A percentile compares a stretch with the other conserved stretches of the same genome.
Evolutionary conservation across 2,329 filamentous ascomycete species (phyloP).

Genomic region (Metarhizium album): DNA sequence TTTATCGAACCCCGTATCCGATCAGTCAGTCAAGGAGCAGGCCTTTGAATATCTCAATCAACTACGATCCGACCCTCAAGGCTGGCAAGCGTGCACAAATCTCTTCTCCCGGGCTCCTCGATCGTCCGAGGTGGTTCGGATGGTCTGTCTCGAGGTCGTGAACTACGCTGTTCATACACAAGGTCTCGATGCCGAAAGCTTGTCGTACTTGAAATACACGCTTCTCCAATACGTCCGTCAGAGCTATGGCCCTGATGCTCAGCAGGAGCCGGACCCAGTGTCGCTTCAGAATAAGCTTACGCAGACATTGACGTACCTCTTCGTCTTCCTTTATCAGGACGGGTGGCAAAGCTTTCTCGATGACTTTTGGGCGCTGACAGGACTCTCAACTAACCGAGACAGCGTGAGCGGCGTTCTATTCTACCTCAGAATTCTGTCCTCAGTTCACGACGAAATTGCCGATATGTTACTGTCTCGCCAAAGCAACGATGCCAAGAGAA

Average conservation of each 20-base stretch:
- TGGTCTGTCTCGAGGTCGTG: slow-evolving; percentile 84
- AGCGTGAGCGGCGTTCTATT: slow-evolving; percentile 70
- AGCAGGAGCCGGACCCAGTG: slow-evolving; percentile 55
- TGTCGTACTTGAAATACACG: slow-evolving; percentile 68
- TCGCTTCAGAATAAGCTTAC: slow-evolving; percentile 93
- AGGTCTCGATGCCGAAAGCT: slow-evolving; percentile 59
- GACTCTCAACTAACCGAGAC: slow-evolving; percentile 49
- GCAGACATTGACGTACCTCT: slow-evolving; percentile 89
- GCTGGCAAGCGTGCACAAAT: slow-evolving; percentile 80
- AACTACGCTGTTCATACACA: slow-evolving; percentile 83
- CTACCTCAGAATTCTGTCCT: slow-evolving; percentile 79
- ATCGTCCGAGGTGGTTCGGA: slow-evolving; percentile 71
- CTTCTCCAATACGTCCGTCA: slow-evolving; percentile 72
- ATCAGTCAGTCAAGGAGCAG: slow-evolving; percentile 65
- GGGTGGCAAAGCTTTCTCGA: slow-evolving; percentile 88
- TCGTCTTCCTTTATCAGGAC: slow-evolving; percentile 73
- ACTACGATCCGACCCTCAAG: slow-evolving; percentile 69
- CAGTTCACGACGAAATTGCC: slow-evolving; percentile 94
- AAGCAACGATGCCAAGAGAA: slow-evolving; percentile 68
- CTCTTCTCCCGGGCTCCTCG: slow-evolving; percentile 75
- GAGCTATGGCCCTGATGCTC: slow-evolving; percentile 53
- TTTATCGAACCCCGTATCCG: slow-evolving; percentile 71
- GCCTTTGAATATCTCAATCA: slow-evolving; percentile 73
- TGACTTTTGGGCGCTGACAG: slow-evolving; percentile 72
- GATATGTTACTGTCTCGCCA: slow-evolving; percentile 78